Conservation (phyloP, 2,329 filamentous ascomycete genomes). For the Alternaria sp. region DNA sequence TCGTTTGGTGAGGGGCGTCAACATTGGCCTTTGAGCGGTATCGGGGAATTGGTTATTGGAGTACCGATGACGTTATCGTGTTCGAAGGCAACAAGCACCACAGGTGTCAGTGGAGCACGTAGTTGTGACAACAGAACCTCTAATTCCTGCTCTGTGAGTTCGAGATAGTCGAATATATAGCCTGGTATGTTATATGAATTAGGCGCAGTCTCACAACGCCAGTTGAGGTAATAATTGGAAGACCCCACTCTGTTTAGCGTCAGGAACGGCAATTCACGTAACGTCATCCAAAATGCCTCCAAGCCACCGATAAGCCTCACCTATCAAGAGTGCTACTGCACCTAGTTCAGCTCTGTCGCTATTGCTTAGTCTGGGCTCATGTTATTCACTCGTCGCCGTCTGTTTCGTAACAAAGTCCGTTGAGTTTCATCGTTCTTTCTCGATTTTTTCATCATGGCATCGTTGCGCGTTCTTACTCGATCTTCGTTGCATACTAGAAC, state of each 20-base stretch:
- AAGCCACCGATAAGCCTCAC: slow-evolving; percentile 9
- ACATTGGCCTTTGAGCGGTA: slow-evolving; percentile 9
- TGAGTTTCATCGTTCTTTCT: neutral
- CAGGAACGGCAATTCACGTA: slow-evolving; percentile 14
- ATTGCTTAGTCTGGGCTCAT: neutral
- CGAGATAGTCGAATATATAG: neutral
- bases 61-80: slow-evolving; percentile 15
- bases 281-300: slow-evolving; percentile 13
- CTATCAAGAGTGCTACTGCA: neutral
- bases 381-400: neutral
- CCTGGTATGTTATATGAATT: neutral
- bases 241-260: slow-evolving; percentile 13
- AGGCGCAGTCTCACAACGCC: neutral
- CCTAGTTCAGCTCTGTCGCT: neutral
- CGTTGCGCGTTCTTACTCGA: slow-evolving; percentile 16
- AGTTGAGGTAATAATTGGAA: neutral
- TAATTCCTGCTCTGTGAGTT: neutral
- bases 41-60: neutral
- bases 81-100: neutral
- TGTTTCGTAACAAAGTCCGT: neutral
- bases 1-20: neutral
- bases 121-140: neutral
- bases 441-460: slow-evolving; percentile 21
- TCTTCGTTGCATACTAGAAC: neutral
- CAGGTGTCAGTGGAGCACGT: neutral